Percentiles rank a stretch among this genome's conserved stretches.
Conservation (phyloP, 2,329 filamentous ascomycete genomes). For the Emergomyces orientalis region DNA sequence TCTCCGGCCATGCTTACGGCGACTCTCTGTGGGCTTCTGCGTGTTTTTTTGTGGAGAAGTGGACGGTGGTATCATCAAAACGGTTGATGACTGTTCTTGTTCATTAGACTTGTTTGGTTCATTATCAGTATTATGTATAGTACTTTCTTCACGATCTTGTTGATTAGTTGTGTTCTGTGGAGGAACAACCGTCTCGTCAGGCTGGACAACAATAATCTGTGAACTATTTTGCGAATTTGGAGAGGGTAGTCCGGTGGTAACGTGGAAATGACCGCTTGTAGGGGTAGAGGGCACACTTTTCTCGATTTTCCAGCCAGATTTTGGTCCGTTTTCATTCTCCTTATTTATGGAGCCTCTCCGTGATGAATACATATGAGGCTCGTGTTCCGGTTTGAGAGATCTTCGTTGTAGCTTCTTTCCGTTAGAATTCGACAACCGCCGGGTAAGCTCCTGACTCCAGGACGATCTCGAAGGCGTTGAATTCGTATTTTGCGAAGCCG, state of each 20-base stretch:
- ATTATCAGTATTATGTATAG: background rate
- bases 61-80: background rate
- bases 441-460: background rate
- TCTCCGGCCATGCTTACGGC: background rate
- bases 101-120: background rate
- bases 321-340: background rate
- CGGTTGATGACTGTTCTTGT: background rate
- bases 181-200: background rate
- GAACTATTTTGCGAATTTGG: background rate
- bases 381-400: background rate
- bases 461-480: background rate
- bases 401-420: conserved; percentile 3
- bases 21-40: background rate
- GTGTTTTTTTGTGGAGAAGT: background rate
- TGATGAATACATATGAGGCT: background rate
- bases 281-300: background rate
- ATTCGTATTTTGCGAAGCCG: background rate
- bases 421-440: background rate
- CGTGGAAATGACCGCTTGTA: background rate
- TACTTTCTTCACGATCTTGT: background rate
- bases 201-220: background rate
- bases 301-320: background rate
- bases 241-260: background rate
- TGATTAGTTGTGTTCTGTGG: background rate
- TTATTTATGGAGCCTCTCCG: background rate